Conservation (phyloP, 2,329 filamentous ascomycete species). For the Claviceps humidiphila region DNA sequence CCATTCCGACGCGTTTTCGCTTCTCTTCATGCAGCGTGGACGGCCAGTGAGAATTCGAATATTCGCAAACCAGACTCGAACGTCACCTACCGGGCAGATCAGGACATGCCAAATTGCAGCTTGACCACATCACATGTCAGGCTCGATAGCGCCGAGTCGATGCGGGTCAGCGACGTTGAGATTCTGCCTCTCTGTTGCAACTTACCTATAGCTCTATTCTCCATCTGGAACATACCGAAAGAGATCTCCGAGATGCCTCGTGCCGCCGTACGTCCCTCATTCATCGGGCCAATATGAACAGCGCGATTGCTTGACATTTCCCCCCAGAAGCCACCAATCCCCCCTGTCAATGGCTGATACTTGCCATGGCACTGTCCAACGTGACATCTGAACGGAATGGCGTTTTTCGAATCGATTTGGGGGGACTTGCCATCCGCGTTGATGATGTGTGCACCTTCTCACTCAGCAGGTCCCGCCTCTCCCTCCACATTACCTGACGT, state of each 20-base stretch:
- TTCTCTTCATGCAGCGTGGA: not conserved
- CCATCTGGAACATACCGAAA: no score
- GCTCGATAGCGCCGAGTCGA: no score
- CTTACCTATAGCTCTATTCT: no score
- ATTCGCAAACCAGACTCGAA: not conserved
- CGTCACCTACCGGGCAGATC: no score
- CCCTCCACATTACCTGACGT: not conserved
- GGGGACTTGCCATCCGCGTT: not conserved
- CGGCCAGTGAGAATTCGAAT: not conserved
- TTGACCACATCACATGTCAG: no score
- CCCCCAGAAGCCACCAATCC: not conserved
- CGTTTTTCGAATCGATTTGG: not conserved
- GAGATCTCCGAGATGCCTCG: no score
- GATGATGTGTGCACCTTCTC: not conserved
- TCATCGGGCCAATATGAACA: not conserved
- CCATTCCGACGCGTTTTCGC: not conserved
- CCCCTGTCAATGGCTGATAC: not conserved
- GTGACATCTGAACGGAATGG: not conserved
- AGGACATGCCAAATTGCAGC: no score
- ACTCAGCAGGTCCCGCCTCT: not conserved
- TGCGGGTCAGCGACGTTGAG: no score
- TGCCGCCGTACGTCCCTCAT: no score
- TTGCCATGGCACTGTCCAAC: not conserved
- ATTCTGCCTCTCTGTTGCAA: no score
- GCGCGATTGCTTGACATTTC: not conserved